Evolutionary conservation across 305 asterid genomes (phyloP).

Genomic region (Fraxinus latifolia): DNA sequence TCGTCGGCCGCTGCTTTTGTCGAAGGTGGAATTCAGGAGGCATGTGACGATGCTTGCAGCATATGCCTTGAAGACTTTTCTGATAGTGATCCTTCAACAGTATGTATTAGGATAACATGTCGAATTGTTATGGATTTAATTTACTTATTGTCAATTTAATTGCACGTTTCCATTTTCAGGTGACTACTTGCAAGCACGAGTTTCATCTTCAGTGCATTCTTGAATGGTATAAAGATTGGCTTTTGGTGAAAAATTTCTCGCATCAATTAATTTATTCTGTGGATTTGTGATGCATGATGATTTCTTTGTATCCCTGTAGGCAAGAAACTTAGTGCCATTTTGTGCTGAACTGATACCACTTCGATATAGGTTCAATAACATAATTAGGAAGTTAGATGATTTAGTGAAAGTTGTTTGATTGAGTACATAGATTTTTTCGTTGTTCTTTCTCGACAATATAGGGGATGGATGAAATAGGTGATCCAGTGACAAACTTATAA

Average conservation of each 20-base stretch:
- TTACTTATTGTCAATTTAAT: constrained; percentile 5
- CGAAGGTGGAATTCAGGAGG: constrained; percentile 91
- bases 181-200: constrained; percentile 86
- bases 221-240: constrained; percentile 57
- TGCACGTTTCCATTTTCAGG: constrained; percentile 42
- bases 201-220: constrained; percentile 92
- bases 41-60: constrained; percentile 85
- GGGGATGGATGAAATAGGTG: background rate
- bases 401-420: background rate
- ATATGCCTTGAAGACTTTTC: constrained; percentile 79
- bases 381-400: background rate
- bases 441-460: background rate
- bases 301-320: background rate
- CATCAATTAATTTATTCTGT: background rate
- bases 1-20: constrained; percentile 80
- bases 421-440: background rate
- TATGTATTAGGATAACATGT: constrained; percentile 26
- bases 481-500: background rate
- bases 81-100: constrained; percentile 78
- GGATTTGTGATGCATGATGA: background rate
- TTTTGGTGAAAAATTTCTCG: background rate
- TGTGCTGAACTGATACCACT: background rate
- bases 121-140: background rate
- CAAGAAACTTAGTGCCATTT: background rate
- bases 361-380: background rate